Evolutionary conservation across 2,329 filamentous ascomycete genomes (phyloP), one percentile per base, ranked within the genome.

Genomic region (Xylariaceae sp.): DNA sequence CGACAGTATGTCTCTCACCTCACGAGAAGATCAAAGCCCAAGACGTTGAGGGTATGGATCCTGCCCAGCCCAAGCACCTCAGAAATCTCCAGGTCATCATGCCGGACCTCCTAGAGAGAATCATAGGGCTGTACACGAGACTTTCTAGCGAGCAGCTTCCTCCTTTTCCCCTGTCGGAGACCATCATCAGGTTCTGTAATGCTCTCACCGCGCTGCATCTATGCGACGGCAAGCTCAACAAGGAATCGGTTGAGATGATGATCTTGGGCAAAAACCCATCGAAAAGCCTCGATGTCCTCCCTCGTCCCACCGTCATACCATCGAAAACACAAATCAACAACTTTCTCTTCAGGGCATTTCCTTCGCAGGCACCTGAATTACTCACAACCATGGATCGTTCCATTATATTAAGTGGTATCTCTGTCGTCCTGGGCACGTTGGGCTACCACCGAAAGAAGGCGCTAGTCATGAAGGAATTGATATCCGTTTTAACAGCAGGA

Each of bases 371-470:
- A 5, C 81, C 86, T 0, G 88, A 89, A 64, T 71, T 84, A 34
- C 77, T 96, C 55, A 88, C 87, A 2, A 84, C 88, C 3, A 85
- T 86, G 8, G 92, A 96, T 73, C 82, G 89, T 18, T 85, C 90
- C 9, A 85, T 88, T 8, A 87, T 97, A 41, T 78, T 97, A 13
- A 88, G 91, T 65, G 93, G 92, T 10, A 91, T 97, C 65, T 88
- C 91, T 6, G 86, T 89, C n/a, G 85, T 95, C n/a, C 78, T 97
- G 8, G 88, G 90, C 0, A 80, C 84, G 4, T 75, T 99, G 6
- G 90, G 90, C 1, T 83, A 93, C 61, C 85, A 92, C 60, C 84
- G 94, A 59, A 97, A 97, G 75, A 96, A 95, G 73, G 92, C 90
- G 3, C 88, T 97, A 76, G 85, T 97, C 0, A 82, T 96, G 67